Percentiles rank a stretch among this genome's conserved stretches.
Evolutionary conservation across 1,284 basidiomycete genomes (phyloP).

Genomic region (Sparassis latifolia): DNA sequence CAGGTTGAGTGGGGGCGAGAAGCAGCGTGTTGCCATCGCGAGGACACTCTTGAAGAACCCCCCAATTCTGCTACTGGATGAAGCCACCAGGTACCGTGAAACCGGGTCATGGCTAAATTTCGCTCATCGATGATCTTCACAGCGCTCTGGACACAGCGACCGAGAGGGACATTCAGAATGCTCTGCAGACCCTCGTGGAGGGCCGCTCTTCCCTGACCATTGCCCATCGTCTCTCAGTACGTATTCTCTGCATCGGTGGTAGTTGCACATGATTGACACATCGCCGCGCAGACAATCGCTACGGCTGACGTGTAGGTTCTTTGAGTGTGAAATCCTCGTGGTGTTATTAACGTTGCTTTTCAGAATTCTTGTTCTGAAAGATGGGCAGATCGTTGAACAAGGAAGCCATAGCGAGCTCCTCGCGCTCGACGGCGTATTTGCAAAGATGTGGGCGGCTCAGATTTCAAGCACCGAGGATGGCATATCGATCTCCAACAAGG

Average conservation of each 20-base stretch:
- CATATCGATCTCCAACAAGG: conserved; percentile 25
- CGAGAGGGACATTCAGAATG: conserved; percentile 81
- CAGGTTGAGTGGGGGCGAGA: conserved; percentile 73
- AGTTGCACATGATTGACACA: conserved; percentile 4
- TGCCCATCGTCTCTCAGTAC: conserved; percentile 72
- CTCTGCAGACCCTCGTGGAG: conserved; percentile 64
- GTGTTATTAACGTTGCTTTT: conserved; percentile 8
- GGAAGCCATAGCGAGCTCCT: conserved; percentile 73
- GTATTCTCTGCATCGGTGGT: conserved; percentile 24
- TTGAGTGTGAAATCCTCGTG: conserved; percentile 2
- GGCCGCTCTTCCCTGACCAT: conserved; percentile 74
- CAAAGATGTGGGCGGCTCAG: conserved; percentile 80
- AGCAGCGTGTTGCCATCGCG: conserved; percentile 84
- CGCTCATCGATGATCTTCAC: not conserved
- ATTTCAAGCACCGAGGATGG: conserved; percentile 50
- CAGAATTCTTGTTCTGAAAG: conserved; percentile 77
- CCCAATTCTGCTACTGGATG: conserved; percentile 77
- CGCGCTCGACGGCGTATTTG: conserved; percentile 62
- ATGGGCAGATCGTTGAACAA: conserved; percentile 76
- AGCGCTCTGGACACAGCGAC: conserved; percentile 80
- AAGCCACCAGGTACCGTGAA: conserved; percentile 59
- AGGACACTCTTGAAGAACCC: conserved; percentile 83
- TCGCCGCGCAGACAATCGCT: conserved; percentile 53
- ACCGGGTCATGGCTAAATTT: not conserved
- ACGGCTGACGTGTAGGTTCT: conserved; percentile 62